Base-by-base conservation (phyloP, 148 eudicot genomes). In the Rhododendron ovatum region DNA sequence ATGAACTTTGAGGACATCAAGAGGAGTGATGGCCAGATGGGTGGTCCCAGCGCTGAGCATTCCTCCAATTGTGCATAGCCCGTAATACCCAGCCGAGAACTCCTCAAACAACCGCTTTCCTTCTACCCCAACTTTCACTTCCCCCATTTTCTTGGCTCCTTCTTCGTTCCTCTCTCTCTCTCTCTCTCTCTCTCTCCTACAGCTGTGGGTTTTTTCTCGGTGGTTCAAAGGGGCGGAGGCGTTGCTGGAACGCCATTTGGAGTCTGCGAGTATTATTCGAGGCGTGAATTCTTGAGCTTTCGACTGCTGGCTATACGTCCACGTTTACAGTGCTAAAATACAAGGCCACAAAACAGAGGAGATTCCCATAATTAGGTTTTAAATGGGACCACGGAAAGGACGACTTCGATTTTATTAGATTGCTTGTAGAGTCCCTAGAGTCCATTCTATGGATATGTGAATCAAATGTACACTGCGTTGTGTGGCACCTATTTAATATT, bases 1-100 rank as follows among this genome's bases (percentile, higher is more conserved):
- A 89, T 96, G 94, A 41, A 96, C 99, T 91, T 96, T 96, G 45
- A 96, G 93, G 63, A 96, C 99, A 92, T 96, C 99, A 85, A 96
- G 94, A 81, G 99, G 99, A 75, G 99, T 96, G 63, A 95, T 90
- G 74, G 93, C 95, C 86, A 96, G 90, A 92, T 96, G 99, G 83
- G 97, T 92, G 65, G 97, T 89, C 13, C 97, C 99, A 86, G 98
- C 96, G 84, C 99, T 92, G 73, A 96, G 88, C 98, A 95, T 95
- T 77, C 99, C 99, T 13, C 96, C 97, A 14, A 91, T 84, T 2
- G 98, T 88, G 50, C 99, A 96, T 59, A 95, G 84, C 20, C 95
- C 98, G 73, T 95, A 96, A 89, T 96, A 96, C 84, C 93, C 94
- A 14, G 92, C 75, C 75, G 97, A 71, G 28, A 91, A 91, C 86